phyloP scores from a whole-genome alignment of 2,329 filamentous ascomycete genomes.

The Achaetomium macrosporum region DNA sequence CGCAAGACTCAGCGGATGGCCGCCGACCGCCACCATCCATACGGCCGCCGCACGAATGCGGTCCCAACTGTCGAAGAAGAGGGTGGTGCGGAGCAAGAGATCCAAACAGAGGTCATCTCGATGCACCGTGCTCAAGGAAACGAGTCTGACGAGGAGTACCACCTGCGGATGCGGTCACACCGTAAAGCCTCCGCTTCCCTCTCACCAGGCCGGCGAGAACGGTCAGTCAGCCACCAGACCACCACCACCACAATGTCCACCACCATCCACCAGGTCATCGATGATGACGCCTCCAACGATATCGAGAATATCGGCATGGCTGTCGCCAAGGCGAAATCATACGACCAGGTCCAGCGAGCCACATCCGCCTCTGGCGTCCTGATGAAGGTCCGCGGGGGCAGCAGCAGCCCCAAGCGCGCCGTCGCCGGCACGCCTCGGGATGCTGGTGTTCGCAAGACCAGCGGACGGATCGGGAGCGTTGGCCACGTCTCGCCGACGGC shows the following conservation, averaged over 20 bases:
- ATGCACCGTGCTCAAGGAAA: slow-evolving; percentile 56
- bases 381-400: slow-evolving; percentile 54
- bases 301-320: slow-evolving; percentile 61
- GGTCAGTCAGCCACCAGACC: slow-evolving; percentile 70
- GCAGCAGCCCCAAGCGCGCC: slow-evolving; percentile 23
- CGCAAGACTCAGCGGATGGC: slow-evolving; percentile 72
- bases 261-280: slow-evolving; percentile 50
- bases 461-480: slow-evolving; percentile 57
- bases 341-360: slow-evolving; percentile 44
- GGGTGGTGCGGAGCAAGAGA: slow-evolving; percentile 41
- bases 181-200: slow-evolving; percentile 60
- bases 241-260: slow-evolving; percentile 57
- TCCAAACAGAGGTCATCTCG: slow-evolving; percentile 54
- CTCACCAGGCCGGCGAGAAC: slow-evolving; percentile 42
- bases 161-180: slow-evolving; percentile 65
- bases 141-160: slow-evolving; percentile 78
- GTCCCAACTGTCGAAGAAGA: slow-evolving; percentile 40
- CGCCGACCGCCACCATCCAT: slow-evolving; percentile 65
- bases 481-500: slow-evolving; percentile 36
- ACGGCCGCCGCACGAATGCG: slow-evolving; percentile 49
- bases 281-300: slow-evolving; percentile 64
- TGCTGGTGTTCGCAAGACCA: slow-evolving; percentile 55
- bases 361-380: slow-evolving; percentile 51
- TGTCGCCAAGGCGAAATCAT: slow-evolving; percentile 48
- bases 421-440: slow-evolving; percentile 42